phyloP scores from a whole-genome alignment of 371 early-diverging fungal genomes.

The Rhizomucor pusillus region DNA sequence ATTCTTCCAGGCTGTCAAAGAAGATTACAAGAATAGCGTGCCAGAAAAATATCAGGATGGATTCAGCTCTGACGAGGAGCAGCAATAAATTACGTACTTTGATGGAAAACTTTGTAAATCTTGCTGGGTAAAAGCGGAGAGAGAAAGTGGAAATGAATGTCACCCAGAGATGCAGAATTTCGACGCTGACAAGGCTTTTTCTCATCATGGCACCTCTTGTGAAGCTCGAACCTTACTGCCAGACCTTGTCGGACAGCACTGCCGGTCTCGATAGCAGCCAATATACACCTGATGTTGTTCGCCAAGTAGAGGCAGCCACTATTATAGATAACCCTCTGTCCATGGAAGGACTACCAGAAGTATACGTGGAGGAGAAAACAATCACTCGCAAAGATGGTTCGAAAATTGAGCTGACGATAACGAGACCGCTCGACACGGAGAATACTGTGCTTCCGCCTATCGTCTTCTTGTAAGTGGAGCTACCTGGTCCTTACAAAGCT shows the following conservation, averaged over 20 bases:
- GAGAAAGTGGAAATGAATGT: no score
- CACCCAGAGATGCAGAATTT: no score
- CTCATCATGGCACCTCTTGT: background rate
- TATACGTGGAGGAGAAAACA: background rate
- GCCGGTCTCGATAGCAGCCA: no score
- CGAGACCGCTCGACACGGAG: slow-evolving; percentile 9
- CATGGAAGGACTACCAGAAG: background rate
- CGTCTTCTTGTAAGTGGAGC: slow-evolving; percentile 10
- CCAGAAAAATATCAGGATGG: background rate
- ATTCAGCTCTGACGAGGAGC: background rate
- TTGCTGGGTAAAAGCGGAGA: no score
- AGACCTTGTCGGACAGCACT: background rate
- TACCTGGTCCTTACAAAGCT: background rate
- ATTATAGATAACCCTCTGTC: no score
- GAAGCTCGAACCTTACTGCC: background rate
- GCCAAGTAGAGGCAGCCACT: no score
- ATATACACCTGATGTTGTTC: no score
- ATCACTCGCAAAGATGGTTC: background rate
- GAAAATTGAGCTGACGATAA: background rate
- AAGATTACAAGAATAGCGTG: background rate
- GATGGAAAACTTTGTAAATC: no score
- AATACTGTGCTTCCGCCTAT: slow-evolving; percentile 5
- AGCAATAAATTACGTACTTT: no score
- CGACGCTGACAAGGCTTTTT: background rate
- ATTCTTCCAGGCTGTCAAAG: slow-evolving; percentile 1